Base-by-base conservation (phyloP, 2,329 filamentous ascomycete genomes). In the Apiospora malaysiana region DNA sequence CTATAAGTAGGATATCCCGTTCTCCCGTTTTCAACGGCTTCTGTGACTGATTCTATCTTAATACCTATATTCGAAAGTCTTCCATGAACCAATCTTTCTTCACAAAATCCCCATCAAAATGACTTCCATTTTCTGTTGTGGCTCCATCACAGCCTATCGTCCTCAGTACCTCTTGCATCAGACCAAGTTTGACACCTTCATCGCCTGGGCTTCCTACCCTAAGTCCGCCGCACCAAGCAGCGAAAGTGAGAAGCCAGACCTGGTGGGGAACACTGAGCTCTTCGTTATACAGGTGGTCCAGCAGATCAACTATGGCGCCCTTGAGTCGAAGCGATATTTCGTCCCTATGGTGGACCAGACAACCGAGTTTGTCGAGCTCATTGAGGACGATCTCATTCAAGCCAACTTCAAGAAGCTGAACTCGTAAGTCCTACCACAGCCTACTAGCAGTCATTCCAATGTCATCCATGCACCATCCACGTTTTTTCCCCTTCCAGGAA, bases 351-450 rank as follows among this genome's bases (percentile, higher is more conserved):
- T n/a, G 9, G 16, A 40, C 16, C 8, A 9, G 12, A 2, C 14
- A n/a, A 7, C 4, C 5, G 45, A 49, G 42, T 86, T 85, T 69
- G 68, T 77, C 21, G 81, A 84, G 72, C 72, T 83, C 2, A 69
- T 71, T 0, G 83, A 85, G 71, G 69, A 79, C 1, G 78, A 80
- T 69, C 73, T 86, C 43, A 79, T 85, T 56, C 71, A 81, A 16
- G 80, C 79, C 21, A 85, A 85, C 70, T 85, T 82, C 65, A 70
- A 84, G 77, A 85, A 85, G 71, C 69, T 85, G 25, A 85, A 85
- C 70, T 75, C 82, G 83, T 85, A 75, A 69, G 80, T 78, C 45
- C 21, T 47, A 47, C 45, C 45, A 47, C 45, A 47, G n/a, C 7
- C 45, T 47, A 21, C 16, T 47, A 47, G 45, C 45, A 47, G 14